Evolutionary conservation across 495 filamentous ascomycete species (phyloP), one percentile per base, ranked within the genome.

Genomic region (Trichoderma reesei): DNA sequence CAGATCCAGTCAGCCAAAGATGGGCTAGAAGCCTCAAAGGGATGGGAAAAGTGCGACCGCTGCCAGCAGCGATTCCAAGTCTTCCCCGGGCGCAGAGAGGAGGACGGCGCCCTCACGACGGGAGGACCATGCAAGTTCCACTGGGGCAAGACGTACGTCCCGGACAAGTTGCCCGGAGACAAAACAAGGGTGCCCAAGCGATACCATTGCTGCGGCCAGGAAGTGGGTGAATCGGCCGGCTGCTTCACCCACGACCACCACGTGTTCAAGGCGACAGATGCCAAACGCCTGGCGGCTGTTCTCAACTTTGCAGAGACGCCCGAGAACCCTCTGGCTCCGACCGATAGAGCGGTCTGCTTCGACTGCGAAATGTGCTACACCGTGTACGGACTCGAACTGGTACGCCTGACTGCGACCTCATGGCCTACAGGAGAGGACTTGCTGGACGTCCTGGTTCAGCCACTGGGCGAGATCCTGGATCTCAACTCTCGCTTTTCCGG

Each of bases 311-410:
- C 83, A 62, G 71, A 83, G 65, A 98, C 95, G 3, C 91, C 92
- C 0, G 65, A 71, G 16, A 87, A 90, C 60, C 74, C 77, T 10
- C 68, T 76, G 5, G 73, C 69, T 7, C 73, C 73, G 10, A 68
- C 67, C 31, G 72, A 78, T 44, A 70, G 75, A 37, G 80, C 85
- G 3, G 83, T 98, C 14, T 87, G 85, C 68, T 88, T 99, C 67
- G 94, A 99, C 72, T 96, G 95, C 71, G 94, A 99, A 70, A 99
- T 99, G 94, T 89, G 90, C 9, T 99, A 94, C 71, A 98, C 94
- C 0, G 87, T 87, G 1, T 67, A 86, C 41, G 94, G 94, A 0
- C 71, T 97, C 64, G 94, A 99, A 70, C 79, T 99, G 14, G 85
- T 98, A 56, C 89, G 94, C 18, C 71, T 99, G 26, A 96, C 94